Evolutionary conservation across 768 basidiomycete species (phyloP).

Genomic region (Tylopilus rubrobrunneus): DNA sequence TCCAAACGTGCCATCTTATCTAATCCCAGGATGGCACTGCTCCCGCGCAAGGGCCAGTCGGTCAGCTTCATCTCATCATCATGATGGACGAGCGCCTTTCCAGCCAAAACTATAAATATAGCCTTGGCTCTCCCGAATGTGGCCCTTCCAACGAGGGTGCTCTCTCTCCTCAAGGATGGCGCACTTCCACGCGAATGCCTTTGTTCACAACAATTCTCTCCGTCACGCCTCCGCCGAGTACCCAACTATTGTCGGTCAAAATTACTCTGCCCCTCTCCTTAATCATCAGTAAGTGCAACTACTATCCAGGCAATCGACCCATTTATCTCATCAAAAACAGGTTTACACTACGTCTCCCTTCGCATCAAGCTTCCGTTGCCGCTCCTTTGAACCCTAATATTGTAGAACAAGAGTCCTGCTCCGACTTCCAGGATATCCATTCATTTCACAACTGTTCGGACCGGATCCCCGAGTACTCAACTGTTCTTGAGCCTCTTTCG

Average conservation of each 20-base stretch:
- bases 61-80: no score
- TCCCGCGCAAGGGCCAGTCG: neutral
- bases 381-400: neutral
- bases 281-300: conserved; percentile 4
- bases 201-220: no score
- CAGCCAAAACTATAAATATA: no score
- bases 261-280: neutral
- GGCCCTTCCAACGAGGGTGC: no score
- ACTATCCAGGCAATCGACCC: neutral
- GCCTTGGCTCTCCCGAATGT: no score
- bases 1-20: neutral
- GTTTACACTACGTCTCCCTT: neutral
- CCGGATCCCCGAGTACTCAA: neutral
- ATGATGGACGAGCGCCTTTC: no score
- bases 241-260: neutral
- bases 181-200: neutral
- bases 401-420: neutral
- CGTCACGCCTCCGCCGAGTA: neutral
- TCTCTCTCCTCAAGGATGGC: neutral
- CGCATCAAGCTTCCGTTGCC: neutral
- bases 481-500: neutral
- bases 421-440: neutral
- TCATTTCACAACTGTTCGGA: neutral
- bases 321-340: neutral
- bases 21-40: neutral